A percentile compares a stretch with the other conserved stretches of the same genome.
Conservation (phyloP, 768 basidiomycete genomes). For the Tylopilus felleus region DNA sequence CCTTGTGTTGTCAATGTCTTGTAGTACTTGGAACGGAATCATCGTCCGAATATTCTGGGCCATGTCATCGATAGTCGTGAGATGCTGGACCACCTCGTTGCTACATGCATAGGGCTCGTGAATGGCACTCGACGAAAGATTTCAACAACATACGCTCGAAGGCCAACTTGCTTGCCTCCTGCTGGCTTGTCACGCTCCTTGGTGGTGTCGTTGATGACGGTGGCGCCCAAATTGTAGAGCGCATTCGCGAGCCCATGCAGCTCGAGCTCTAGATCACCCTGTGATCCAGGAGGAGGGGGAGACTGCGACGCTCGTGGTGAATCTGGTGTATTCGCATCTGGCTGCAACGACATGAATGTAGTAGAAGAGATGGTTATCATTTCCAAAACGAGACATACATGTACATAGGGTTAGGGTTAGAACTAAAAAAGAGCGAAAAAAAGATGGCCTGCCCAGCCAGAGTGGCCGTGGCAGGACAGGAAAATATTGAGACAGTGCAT, state of each 20-base stretch:
- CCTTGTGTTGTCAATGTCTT: constrained; percentile 74
- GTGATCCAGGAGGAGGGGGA: constrained; percentile 60
- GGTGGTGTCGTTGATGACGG: constrained; percentile 78
- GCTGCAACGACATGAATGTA: neutral
- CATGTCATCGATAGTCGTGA: constrained; percentile 66
- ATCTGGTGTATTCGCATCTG: constrained; percentile 17
- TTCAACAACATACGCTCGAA: constrained; percentile 54
- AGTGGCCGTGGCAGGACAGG: constrained; percentile 63
- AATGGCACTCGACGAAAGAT: neutral
- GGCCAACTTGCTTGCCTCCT: constrained; percentile 73
- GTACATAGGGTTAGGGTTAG: constrained; percentile 34
- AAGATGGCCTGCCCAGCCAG: constrained; percentile 35
- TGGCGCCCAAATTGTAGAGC: constrained; percentile 78
- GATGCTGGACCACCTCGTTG: constrained; percentile 71
- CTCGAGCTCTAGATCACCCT: constrained; percentile 76
- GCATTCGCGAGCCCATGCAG: constrained; percentile 73
- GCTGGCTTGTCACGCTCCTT: constrained; percentile 73
- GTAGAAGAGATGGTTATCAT: too few relatives aligned
- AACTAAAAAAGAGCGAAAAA: neutral
- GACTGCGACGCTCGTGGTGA: constrained; percentile 75
- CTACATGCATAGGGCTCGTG: constrained; percentile 32
- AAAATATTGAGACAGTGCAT: constrained; percentile 82
- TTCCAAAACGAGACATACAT: neutral
- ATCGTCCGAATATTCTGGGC: constrained; percentile 56
- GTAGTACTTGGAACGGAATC: constrained; percentile 72